These are phyloP conservation scores for Massariosphaeria phaeospora DNA, from an alignment of 495 filamentous ascomycete species.

Conservation along the genomic window DNA sequence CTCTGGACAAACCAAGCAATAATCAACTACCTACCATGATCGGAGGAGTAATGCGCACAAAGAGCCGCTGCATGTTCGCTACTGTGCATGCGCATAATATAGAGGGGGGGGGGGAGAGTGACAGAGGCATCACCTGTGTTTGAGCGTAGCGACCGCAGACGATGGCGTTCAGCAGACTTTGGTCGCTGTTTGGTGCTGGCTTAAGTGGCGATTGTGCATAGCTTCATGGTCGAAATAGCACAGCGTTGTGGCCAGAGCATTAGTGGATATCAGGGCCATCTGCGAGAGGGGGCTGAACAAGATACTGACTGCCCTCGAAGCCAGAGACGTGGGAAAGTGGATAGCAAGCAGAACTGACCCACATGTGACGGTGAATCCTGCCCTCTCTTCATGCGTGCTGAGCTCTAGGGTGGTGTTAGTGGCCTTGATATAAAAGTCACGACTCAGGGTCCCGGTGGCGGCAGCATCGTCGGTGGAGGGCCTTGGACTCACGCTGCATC, in stretches of 20 bases:
- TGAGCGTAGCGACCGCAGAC: no score
- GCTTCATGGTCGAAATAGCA: not conserved
- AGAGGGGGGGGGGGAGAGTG: not conserved
- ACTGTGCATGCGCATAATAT: not conserved
- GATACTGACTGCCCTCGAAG: not conserved
- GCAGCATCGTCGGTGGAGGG: conserved; percentile 8
- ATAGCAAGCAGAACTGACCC: not conserved
- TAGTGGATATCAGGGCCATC: not conserved
- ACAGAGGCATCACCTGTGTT: no score
- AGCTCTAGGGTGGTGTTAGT: not conserved
- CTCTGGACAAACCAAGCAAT: not conserved
- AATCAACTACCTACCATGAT: not conserved
- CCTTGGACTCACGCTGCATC: conserved; percentile 2
- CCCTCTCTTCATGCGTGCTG: not conserved
- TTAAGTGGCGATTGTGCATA: not conserved
- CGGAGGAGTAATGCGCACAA: not conserved
- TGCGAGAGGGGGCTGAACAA: not conserved
- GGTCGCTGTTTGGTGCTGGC: no score
- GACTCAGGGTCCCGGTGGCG: not conserved
- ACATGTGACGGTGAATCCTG: not conserved
- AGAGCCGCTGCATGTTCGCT: not conserved
- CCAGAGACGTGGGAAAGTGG: not conserved
- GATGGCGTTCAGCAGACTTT: no score
- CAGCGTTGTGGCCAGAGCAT: not conserved
- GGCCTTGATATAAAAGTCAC: not conserved